Evolutionary conservation across 495 filamentous ascomycete genomes (phyloP), one percentile per base, ranked within the genome.

Genomic region (Trichoderma virens): DNA sequence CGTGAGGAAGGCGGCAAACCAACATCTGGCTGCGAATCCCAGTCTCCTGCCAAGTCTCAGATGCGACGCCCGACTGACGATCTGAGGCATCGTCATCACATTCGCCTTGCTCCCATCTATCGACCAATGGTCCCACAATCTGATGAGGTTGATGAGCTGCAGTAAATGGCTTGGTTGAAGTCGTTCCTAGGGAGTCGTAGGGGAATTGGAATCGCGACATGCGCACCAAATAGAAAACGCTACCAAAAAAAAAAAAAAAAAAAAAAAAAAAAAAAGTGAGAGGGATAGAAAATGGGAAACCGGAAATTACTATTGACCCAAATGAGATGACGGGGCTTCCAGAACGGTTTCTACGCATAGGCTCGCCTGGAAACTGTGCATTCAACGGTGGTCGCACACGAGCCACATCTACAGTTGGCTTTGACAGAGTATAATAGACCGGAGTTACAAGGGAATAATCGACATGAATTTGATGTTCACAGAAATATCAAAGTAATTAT

Each of bases 341-440:
- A 28, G 51, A 28, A 18, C 2, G 7, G 18, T 56, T 56, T 28
- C 51, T 56, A 56, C 51, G 20, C 51, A 56, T 4, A 30, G 25
- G 51, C 51, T 56, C 51, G 23, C 31, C 59, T 30, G 28, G 59
- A 23, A n/a, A 47, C 20, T 47, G 43, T 47, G 43, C 43, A 28
- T 30, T 56, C 23, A 30, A 31, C 30, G 51, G 23, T 28, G 51
- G 23, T 56, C 3, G 1, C 11, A 31, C 23, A 28, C 51, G 27
- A 56, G 51, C 51, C 51, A 56, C 14, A 35, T 61, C 13, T 61
- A 34, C 31, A 23, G 18, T 20, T 61, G 59, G 31, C 16, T 35
- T 56, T 56, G 51, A 28, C 11, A 56, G 51, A 56, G 51, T 56
- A 56, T 56, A 56, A 56, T 56, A 56, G 11, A 61, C 28, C 14